Evolutionary conservation across 768 basidiomycete species (phyloP).

Genomic region (Termitomyces sp.): DNA sequence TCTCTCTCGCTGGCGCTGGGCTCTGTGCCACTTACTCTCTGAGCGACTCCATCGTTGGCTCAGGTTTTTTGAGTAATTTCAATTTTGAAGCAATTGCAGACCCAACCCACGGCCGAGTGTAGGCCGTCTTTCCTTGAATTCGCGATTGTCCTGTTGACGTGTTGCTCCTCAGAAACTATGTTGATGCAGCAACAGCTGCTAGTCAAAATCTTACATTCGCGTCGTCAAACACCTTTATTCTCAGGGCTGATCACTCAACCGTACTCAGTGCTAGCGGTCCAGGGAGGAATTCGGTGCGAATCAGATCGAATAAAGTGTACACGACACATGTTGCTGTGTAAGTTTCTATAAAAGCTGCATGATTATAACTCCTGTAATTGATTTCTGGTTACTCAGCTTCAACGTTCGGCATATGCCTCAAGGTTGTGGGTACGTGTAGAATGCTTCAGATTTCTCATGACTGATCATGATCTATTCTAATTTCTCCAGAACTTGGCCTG

Average conservation of each 20-base stretch:
- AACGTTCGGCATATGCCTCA: conserved; percentile 50
- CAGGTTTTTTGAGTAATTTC: conserved; percentile 46
- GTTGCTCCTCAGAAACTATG: conserved; percentile 31
- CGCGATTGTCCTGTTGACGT: not conserved
- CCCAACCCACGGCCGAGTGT: conserved; percentile 66
- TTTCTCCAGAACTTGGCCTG: conserved; percentile 31
- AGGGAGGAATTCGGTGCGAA: conserved; percentile 55
- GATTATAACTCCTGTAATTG: not conserved
- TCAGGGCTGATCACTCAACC: conserved; percentile 48
- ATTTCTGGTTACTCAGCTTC: conserved; percentile 21
- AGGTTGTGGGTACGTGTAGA: conserved; percentile 41
- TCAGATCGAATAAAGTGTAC: conserved; percentile 48
- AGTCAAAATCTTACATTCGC: conserved; percentile 52
- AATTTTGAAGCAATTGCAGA: conserved; percentile 46
- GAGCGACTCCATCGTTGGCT: conserved; percentile 39
- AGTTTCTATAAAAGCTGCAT: conserved; percentile 14
- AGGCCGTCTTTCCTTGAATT: conserved; percentile 12
- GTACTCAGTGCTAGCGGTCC: conserved; percentile 39
- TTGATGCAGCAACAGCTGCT: conserved; percentile 34
- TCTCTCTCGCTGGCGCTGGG: not conserved
- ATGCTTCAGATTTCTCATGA: not conserved
- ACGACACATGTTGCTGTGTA: conserved; percentile 52
- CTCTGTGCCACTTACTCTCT: conserved; percentile 35
- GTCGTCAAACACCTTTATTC: conserved; percentile 42
- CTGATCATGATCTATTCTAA: not conserved